These are phyloP conservation scores for Dioszegia hungarica DNA, from an alignment of 768 basidiomycete genomes.

Conservation along the genomic window DNA sequence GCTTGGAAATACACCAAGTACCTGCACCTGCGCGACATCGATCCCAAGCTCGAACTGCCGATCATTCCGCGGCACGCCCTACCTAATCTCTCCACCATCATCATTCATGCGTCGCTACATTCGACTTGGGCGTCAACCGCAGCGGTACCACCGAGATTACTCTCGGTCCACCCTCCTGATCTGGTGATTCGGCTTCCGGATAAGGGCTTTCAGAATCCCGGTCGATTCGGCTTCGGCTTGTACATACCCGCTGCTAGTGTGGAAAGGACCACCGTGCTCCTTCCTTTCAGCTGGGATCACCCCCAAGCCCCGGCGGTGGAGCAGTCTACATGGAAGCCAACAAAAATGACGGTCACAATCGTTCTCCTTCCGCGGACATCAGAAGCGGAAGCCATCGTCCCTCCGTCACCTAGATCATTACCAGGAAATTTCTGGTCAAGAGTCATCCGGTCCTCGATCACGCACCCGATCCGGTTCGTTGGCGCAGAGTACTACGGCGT, in stretches of 20 bases:
- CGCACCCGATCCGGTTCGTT: neutral
- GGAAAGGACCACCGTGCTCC: neutral
- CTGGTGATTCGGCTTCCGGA: neutral
- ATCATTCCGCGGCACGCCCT: neutral
- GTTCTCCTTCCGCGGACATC: neutral
- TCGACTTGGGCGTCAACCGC: neutral
- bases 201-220: neutral
- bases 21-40: neutral
- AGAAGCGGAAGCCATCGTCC: too few relatives aligned
- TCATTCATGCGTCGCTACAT: neutral
- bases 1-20: neutral
- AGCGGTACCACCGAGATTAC: neutral
- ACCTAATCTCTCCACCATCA: neutral
- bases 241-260: neutral
- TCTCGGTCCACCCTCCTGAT: neutral
- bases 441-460: too few relatives aligned
- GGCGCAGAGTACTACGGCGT: neutral
- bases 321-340: neutral
- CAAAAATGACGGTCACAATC: neutral
- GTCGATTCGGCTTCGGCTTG: neutral
- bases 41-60: neutral
- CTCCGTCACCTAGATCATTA: neutral
- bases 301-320: neutral
- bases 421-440: neutral
- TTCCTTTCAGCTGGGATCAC: neutral